Evolutionary conservation across 192 early-diverging fungal species (phyloP).

Genomic region (Podila epicladia): DNA sequence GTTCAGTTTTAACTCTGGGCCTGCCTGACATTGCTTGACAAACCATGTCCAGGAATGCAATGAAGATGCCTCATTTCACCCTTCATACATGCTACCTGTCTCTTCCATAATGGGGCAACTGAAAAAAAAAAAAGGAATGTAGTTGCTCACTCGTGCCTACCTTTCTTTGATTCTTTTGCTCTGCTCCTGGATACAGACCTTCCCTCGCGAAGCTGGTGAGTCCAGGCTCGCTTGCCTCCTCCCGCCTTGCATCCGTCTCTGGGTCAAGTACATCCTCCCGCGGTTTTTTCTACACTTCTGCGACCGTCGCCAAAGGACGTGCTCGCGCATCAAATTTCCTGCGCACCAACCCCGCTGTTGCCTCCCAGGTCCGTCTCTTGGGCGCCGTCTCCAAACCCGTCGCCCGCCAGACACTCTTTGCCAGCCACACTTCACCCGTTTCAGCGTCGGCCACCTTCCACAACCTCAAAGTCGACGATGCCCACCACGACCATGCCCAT

Average conservation of each 20-base stretch:
- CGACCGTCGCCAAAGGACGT: not conserved
- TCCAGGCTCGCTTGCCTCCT: no score
- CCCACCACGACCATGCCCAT: slow-evolving; percentile 3
- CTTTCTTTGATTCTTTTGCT: not conserved
- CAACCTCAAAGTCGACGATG: slow-evolving; percentile 12
- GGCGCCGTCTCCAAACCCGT: slow-evolving; percentile 35
- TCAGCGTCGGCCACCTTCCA: slow-evolving; percentile 28
- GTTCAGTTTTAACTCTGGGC: no score
- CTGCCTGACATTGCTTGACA: not conserved
- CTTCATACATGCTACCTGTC: no score
- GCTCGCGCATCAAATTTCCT: not conserved
- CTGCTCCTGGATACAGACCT: slow-evolving; percentile 5
- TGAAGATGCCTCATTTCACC: no score
- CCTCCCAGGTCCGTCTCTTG: slow-evolving; percentile 19
- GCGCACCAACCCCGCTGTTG: not conserved
- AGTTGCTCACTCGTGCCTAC: not conserved
- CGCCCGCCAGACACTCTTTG: slow-evolving; percentile 34
- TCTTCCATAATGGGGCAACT: not conserved
- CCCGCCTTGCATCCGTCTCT: not conserved
- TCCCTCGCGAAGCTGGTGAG: slow-evolving; percentile 25
- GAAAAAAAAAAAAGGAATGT: not conserved
- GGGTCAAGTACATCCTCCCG: slow-evolving; percentile 4
- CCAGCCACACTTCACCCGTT: slow-evolving; percentile 32
- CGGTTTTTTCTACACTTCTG: slow-evolving; percentile 9
- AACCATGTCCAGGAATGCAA: slow-evolving; percentile 3